Conservation (phyloP, 2,329 filamentous ascomycete species). For the Fusarium sp. region DNA sequence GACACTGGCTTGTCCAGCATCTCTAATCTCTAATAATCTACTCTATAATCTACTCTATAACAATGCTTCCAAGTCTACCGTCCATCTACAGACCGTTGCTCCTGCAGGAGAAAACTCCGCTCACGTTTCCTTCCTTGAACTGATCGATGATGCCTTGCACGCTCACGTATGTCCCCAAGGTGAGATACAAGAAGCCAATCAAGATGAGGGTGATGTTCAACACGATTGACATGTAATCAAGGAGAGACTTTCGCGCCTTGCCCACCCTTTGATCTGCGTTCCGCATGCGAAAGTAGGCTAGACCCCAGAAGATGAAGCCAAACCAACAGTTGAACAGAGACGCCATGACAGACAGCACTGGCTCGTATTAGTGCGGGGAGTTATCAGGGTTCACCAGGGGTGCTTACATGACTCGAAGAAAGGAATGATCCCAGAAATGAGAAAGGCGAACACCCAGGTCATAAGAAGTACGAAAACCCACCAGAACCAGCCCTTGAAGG, state of each 20-base stretch:
- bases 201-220: slow-evolving; percentile 80
- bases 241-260: slow-evolving; percentile 61
- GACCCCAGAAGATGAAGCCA: slow-evolving; percentile 94
- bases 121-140: slow-evolving; percentile 74
- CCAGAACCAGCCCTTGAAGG: slow-evolving; percentile 79
- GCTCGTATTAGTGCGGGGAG: slow-evolving; percentile 14
- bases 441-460: slow-evolving; percentile 85
- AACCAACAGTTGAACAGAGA: slow-evolving; percentile 93
- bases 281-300: slow-evolving; percentile 83
- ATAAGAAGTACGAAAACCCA: slow-evolving; percentile 78
- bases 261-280: slow-evolving; percentile 68
- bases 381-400: rapidly evolving
- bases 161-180: slow-evolving; percentile 82
- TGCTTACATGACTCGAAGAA: slow-evolving; percentile 82
- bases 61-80: neutral
- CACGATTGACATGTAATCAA: slow-evolving; percentile 65
- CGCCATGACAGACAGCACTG: slow-evolving; percentile 77
- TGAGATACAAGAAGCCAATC: slow-evolving; percentile 82
- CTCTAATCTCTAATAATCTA: neutral
- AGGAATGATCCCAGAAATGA: slow-evolving; percentile 91
- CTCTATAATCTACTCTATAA: neutral
- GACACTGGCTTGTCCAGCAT: neutral
- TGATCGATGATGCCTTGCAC: slow-evolving; percentile 81
- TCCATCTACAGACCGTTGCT: slow-evolving; percentile 69
- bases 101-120: slow-evolving; percentile 81